These are phyloP conservation scores for Alternaria sp. DNA, from an alignment of 2,329 filamentous ascomycete species.

Conservation along the genomic window DNA sequence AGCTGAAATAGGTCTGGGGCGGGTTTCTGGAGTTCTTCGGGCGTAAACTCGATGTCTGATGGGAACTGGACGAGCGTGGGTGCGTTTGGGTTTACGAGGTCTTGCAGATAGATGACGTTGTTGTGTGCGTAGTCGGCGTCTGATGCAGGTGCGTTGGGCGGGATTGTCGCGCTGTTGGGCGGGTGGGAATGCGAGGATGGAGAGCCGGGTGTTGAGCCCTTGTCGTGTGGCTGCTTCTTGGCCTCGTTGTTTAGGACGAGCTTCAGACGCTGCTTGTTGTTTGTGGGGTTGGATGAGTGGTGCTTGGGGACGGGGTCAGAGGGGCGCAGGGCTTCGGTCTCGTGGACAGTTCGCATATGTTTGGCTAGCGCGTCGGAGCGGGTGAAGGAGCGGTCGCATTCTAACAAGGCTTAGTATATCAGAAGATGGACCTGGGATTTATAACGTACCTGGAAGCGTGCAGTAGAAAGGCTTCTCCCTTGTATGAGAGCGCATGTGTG, in stretches of 20 bases:
- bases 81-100: slow-evolving; percentile 67
- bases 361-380: slow-evolving; percentile 95
- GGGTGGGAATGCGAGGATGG: slow-evolving; percentile 43
- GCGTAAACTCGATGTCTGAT: slow-evolving; percentile 67
- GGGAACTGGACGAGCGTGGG: slow-evolving; percentile 62
- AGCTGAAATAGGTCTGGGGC: slow-evolving; percentile 73
- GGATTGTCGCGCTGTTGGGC: slow-evolving; percentile 33
- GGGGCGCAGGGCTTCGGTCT: slow-evolving; percentile 90
- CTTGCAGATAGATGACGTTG: slow-evolving; percentile 66
- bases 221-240: slow-evolving; percentile 42
- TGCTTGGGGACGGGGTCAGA: slow-evolving; percentile 75
- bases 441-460: slow-evolving; percentile 80
- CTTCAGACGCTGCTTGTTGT: slow-evolving; percentile 57
- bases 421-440: fast-evolving
- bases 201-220: slow-evolving; percentile 48
- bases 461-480: slow-evolving; percentile 99
- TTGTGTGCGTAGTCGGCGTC: slow-evolving; percentile 60
- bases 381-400: slow-evolving; percentile 97
- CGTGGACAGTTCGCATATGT: slow-evolving; percentile 98
- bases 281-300: slow-evolving; percentile 56
- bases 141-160: slow-evolving; percentile 24
- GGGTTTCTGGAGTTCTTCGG: slow-evolving; percentile 70
- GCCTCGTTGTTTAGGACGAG: slow-evolving; percentile 53
- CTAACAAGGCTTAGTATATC: slow-evolving; percentile 56
- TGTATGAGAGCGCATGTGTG: slow-evolving; percentile 97